Percentiles rank a stretch among this genome's conserved stretches.
Evolutionary conservation across 306 rosid genomes (phyloP).

Genomic region (Hippophae gyantsensis): DNA sequence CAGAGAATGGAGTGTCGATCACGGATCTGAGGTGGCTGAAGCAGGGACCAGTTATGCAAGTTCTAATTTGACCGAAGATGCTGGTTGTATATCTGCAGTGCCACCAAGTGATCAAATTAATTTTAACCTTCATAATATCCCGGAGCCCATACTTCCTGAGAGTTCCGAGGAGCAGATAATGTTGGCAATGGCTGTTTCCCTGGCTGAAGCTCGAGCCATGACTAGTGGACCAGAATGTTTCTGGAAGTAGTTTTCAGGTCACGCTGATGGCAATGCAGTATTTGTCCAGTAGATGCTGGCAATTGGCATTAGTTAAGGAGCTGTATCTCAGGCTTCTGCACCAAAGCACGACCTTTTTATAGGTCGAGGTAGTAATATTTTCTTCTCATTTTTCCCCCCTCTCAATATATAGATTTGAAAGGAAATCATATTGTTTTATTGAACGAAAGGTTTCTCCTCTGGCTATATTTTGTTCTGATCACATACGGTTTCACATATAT

Average conservation of each 20-base stretch:
- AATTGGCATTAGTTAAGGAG: constrained; percentile 14
- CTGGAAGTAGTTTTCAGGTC: constrained; percentile 54
- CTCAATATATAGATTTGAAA: too few relatives aligned
- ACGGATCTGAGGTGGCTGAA: constrained; percentile 48
- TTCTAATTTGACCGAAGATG: constrained; percentile 47
- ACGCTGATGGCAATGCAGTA: constrained; percentile 6
- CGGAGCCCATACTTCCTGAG: constrained; percentile 63
- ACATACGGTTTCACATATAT: too few relatives aligned
- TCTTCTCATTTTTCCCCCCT: too few relatives aligned
- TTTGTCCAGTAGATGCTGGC: constrained; percentile 26
- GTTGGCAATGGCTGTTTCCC: constrained; percentile 93
- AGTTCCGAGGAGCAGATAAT: constrained; percentile 97
- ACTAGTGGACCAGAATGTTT: constrained; percentile 52
- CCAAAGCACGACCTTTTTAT: constrained; percentile 24
- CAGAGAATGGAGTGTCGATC: constrained; percentile 51
- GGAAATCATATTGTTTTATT: too few relatives aligned
- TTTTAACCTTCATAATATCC: constrained; percentile 35
- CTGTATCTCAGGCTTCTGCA: constrained; percentile 22
- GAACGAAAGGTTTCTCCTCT: too few relatives aligned
- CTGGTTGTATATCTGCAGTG: constrained; percentile 25
- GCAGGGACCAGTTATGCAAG: constrained; percentile 48
- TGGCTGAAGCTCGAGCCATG: constrained; percentile 74
- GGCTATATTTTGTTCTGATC: too few relatives aligned
- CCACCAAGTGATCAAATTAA: constrained; percentile 41
- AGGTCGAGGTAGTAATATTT: constrained; percentile 30